Conservation (phyloP, 768 basidiomycete species). For the Cystobasidium ongulense region DNA sequence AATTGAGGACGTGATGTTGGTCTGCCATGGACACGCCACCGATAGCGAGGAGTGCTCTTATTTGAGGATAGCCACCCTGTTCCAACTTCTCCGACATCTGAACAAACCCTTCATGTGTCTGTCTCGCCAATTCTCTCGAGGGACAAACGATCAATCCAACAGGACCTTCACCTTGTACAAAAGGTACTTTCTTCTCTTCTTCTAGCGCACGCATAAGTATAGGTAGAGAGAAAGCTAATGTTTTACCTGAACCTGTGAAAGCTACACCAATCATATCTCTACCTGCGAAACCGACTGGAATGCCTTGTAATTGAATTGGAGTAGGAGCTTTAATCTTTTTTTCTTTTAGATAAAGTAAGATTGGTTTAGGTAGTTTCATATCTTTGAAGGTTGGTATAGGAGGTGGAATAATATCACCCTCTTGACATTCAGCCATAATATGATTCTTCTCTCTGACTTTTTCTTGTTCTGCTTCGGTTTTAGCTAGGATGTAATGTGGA, state of each 20-base stretch:
- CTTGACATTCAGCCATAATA: constrained; percentile 66
- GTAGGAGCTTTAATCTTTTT: constrained; percentile 81
- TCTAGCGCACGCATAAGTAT: constrained; percentile 93
- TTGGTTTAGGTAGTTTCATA: constrained; percentile 91
- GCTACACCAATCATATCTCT: constrained; percentile 98
- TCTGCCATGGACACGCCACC: constrained; percentile 98
- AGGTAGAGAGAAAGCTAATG: constrained; percentile 95
- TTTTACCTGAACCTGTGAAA: constrained; percentile 98
- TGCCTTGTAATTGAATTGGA: constrained; percentile 93
- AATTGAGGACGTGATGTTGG: constrained; percentile 81
- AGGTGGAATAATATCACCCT: constrained; percentile 66
- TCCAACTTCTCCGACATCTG: constrained; percentile 74
- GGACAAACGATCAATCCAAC: constrained; percentile 95
- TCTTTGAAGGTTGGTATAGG: constrained; percentile 93
- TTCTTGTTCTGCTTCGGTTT: constrained; percentile 61
- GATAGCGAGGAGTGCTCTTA: constrained; percentile 85
- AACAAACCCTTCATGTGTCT: constrained; percentile 90
- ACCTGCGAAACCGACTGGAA: constrained; percentile 93
- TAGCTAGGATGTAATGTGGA: constrained; percentile 69
- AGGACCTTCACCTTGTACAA: constrained; percentile 87
- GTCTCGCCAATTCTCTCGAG: constrained; percentile 88
- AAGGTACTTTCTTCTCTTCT: constrained; percentile 81
- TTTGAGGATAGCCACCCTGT: constrained; percentile 68
- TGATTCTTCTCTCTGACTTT: constrained; percentile 80
- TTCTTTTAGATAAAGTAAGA: constrained; percentile 70